Evolutionary conservation across 139 green algal genomes (phyloP), one percentile per base, ranked within the genome.

Genomic region (Medakamo hakoo): DNA sequence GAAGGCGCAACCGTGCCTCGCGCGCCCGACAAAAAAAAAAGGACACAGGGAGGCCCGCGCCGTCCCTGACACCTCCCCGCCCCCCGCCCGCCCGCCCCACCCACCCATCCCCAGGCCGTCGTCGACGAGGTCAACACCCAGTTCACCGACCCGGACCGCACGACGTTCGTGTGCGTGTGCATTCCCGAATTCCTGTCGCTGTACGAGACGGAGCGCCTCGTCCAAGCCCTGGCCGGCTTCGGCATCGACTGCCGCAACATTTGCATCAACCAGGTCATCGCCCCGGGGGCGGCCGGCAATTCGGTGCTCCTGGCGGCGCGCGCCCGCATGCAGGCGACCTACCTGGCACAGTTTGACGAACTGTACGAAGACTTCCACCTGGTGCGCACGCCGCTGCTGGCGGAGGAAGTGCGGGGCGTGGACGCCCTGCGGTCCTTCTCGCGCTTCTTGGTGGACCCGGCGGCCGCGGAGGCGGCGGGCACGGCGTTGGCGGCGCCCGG

Each of bases 141-240:
- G 76, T 98, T 98, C 80, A 82, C 83, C 63, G 80, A 96, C 74
- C 81, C 90, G 0, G 76, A 85, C 23, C 67, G 95, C 25, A 98
- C 91, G n/a, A 98, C 91, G 0, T 98, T 98, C 76, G 90, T 98
- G 62, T 94, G 85, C 63, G 91, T 98, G 21, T 97, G 91, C 82
- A 98, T 98, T 60, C 90, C 91, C 21, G 91, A 98, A 81, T 98
- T 98, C 72, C 81, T 98, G 9, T 91, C 78, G 14, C 77, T 98
- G 20, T 98, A 98, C 65, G 91, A 98, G 80, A 98, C 91, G 27
- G 91, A 98, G 75, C 79, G 91, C 2, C 80, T 98, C 20, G 88
- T 98, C 28, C 86, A 96, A 76, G 91, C 98, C 73, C 84, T 98
- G 66, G 89, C 90, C n/a, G 84, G 82, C 59, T 96, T 89, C 69